Evolutionary conservation across 2,329 filamentous ascomycete genomes (phyloP).

Genomic region (Scopulariopsis brevicaulis): DNA sequence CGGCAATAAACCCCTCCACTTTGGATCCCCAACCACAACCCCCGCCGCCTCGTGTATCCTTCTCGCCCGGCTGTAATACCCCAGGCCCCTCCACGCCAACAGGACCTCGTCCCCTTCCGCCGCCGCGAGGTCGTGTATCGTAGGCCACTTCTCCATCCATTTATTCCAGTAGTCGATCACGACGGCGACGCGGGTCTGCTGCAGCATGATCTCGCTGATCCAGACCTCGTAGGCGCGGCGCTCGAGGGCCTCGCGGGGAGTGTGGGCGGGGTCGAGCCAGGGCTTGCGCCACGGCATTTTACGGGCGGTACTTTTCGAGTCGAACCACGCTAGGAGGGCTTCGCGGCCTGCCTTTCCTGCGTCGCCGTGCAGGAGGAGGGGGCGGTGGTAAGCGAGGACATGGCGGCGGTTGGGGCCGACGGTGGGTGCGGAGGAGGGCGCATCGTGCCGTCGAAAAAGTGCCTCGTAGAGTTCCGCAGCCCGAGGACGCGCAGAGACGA

Average conservation of each 20-base stretch:
- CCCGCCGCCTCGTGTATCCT: conserved; percentile 46
- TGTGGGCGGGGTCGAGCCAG: conserved; percentile 34
- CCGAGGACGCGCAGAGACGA: background rate
- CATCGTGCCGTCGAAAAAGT: background rate
- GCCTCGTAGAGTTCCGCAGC: background rate
- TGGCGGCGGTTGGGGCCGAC: conserved; percentile 17
- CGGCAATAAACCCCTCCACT: conserved; percentile 37
- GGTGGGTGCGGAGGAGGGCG: background rate
- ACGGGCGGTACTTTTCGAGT: conserved; percentile 30
- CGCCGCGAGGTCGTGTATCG: conserved; percentile 40
- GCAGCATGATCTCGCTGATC: conserved; percentile 58
- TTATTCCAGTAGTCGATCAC: conserved; percentile 53
- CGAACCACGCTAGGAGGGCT: conserved; percentile 39
- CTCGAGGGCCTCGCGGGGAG: conserved; percentile 24
- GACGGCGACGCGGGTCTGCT: conserved; percentile 51
- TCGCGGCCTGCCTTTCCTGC: conserved; percentile 19
- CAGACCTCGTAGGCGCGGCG: conserved; percentile 53
- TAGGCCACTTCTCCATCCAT: conserved; percentile 52
- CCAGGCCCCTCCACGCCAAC: conserved; percentile 46
- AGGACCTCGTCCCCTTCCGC: conserved; percentile 45
- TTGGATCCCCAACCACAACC: conserved; percentile 29
- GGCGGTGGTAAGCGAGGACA: conserved; percentile 32
- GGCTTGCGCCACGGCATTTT: conserved; percentile 48
- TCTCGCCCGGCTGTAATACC: conserved; percentile 54
- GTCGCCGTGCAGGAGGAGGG: conserved; percentile 28